Evolutionary conservation across 768 basidiomycete species (phyloP).

Genomic region (Russula lepida): DNA sequence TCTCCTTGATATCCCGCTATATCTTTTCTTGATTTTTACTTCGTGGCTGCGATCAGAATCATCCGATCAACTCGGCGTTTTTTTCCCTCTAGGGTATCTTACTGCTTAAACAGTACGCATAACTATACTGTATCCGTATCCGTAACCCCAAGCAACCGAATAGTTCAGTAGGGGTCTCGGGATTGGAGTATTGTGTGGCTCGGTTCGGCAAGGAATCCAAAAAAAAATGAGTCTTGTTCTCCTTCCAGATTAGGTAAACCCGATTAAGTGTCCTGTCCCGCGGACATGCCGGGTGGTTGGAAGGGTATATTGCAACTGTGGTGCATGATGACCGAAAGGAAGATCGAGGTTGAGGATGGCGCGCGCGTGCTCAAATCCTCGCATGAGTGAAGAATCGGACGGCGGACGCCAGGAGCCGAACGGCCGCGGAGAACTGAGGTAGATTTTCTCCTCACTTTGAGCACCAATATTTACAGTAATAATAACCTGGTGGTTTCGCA

Average conservation of each 20-base stretch:
- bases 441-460: too few species aligned
- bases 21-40: neutral
- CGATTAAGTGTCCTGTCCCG: neutral
- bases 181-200: neutral
- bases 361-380: too few species aligned
- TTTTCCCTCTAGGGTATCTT: neutral
- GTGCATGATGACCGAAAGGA: too few species aligned
- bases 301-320: neutral
- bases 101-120: neutral
- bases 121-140: neutral
- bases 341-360: too few species aligned
- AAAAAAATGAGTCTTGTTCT: neutral
- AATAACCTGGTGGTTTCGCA: too few species aligned
- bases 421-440: too few species aligned
- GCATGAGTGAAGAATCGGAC: too few species aligned
- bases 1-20: neutral
- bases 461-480: too few species aligned
- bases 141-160: neutral
- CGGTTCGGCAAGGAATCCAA: neutral
- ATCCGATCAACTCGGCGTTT: slow-evolving; percentile 17
- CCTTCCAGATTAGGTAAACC: neutral
- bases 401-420: too few species aligned
- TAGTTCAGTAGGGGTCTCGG: neutral
- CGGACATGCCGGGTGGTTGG: neutral
- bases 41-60: neutral